These are phyloP conservation scores for Stephania cephalantha DNA, from an alignment of 164 flowering plant genomes.

Conservation along the genomic window DNA sequence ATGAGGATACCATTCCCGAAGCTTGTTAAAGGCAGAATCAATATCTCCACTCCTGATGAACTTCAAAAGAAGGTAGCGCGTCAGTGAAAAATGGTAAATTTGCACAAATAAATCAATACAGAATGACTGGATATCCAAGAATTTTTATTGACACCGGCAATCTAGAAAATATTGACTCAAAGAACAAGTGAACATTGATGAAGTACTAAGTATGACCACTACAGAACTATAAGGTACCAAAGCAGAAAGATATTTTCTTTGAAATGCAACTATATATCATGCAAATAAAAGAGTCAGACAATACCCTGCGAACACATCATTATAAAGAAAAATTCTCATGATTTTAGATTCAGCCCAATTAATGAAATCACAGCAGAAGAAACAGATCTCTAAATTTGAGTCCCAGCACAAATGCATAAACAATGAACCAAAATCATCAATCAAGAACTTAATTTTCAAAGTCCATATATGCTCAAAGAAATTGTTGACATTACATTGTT, in stretches of 20 bases:
- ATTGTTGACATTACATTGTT: background rate
- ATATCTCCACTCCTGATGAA: slow-evolving; percentile 80
- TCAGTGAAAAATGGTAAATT: slow-evolving; percentile 8
- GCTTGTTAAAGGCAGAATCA: slow-evolving; percentile 60
- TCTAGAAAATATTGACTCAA: background rate
- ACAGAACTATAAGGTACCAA: background rate
- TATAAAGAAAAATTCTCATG: background rate
- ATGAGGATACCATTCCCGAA: slow-evolving; percentile 82
- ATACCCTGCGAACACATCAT: background rate
- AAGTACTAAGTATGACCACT: background rate
- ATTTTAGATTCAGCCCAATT: background rate
- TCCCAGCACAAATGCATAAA: background rate
- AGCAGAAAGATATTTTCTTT: background rate
- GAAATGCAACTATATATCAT: background rate
- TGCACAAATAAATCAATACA: background rate
- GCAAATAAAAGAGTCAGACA: background rate
- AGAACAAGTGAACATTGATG: background rate
- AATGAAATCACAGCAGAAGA: background rate
- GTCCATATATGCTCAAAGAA: background rate
- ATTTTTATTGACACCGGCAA: background rate
- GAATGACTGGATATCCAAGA: background rate
- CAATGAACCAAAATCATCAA: background rate
- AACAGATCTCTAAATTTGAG: background rate
- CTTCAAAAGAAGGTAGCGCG: slow-evolving; percentile 37
- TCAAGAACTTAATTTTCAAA: background rate